Base-by-base conservation (phyloP, 1,139 yeast genomes). In the Yamadazyma songkhlaensis region DNA sequence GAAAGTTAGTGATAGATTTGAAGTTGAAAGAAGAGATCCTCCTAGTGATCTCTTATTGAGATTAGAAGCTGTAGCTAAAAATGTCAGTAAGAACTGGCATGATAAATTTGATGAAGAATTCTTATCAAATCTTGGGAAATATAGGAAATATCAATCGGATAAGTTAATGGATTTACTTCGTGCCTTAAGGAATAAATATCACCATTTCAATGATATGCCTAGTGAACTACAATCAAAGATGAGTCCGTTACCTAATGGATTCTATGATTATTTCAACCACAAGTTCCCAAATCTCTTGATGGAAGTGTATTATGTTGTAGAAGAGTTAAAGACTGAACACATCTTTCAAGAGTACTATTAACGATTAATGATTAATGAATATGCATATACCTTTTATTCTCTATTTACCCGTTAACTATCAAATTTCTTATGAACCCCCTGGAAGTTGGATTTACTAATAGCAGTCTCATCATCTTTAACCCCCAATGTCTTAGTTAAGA, bases 191-290 rank as follows among this genome's bases (percentile, higher is more conserved):
- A 92, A 92, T 65, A 92, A 92, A 58, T 81, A 85, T 55, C 96
- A 88, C 57, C 99, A 92, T 59, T 92, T 77, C 59, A 88, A 88
- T 60, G 98, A 94, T 54, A 65, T 90, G 59, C 96, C 97, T 1
- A 70, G 65, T 5, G 72, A 65, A 14, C 64, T 90, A 38, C 62
- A 76, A 66, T 23, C 59, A 50, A 46, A 77, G 40, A 84, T 92
- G 80, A 83, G 87, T 15, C 84, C 94, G 0, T 63, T 87, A 24
- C 97, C 97, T 0, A 79, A 78, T 39, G 96, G 95, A 2, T 92
- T 86, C 57, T 84, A 88, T 59, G 61, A 66, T 34, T 92, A 85
- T 56, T 92, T 88, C 60, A 78, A 79, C 34, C 56, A 61, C 25
- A 75, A 79, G 53, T 92, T 90, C 55, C 98, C 99, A 1, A 71